Conservation (phyloP, 2,329 filamentous ascomycete genomes). For the Hypoxylon rubiginosum region DNA sequence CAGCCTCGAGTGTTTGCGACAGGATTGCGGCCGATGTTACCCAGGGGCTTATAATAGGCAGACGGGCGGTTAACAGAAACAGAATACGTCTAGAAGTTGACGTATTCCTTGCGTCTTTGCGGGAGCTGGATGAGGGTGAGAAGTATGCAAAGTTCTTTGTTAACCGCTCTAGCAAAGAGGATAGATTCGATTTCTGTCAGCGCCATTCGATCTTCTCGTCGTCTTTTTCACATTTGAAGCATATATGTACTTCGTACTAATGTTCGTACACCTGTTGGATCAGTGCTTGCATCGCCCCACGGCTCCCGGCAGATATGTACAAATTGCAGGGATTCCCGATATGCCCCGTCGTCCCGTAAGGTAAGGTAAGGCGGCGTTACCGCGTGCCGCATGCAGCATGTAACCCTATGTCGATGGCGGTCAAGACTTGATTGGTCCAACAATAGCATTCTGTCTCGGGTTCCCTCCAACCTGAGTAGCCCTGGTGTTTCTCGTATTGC, state of each 20-base stretch:
- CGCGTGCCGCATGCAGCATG: constrained; percentile 27
- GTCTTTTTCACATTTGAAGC: too few species aligned
- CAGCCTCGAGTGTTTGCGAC: constrained; percentile 36
- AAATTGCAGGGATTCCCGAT: constrained; percentile 36
- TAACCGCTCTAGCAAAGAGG: neutral
- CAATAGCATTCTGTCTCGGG: constrained; percentile 32
- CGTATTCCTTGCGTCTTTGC: constrained; percentile 4
- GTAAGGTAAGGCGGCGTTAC: constrained; percentile 29
- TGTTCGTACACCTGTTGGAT: neutral
- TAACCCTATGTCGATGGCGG: constrained; percentile 28
- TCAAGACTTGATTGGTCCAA: constrained; percentile 36
- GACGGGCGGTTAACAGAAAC: constrained; percentile 14
- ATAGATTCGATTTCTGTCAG: neutral
- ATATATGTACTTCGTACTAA: too few species aligned
- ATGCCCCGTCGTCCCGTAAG: constrained; percentile 27
- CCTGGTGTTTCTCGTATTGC: constrained; percentile 35
- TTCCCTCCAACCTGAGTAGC: constrained; percentile 18
- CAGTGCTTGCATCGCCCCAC: constrained; percentile 19
- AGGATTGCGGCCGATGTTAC: constrained; percentile 31
- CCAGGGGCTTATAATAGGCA: constrained; percentile 5
- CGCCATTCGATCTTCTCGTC: neutral
- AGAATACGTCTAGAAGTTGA: constrained; percentile 1
- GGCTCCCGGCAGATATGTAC: constrained; percentile 1
- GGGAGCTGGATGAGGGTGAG: neutral
- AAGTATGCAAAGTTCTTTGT: constrained; percentile 2